Evolutionary conservation across 176 grass and related monocot species (phyloP).

Genomic region (Areca catechu): DNA sequence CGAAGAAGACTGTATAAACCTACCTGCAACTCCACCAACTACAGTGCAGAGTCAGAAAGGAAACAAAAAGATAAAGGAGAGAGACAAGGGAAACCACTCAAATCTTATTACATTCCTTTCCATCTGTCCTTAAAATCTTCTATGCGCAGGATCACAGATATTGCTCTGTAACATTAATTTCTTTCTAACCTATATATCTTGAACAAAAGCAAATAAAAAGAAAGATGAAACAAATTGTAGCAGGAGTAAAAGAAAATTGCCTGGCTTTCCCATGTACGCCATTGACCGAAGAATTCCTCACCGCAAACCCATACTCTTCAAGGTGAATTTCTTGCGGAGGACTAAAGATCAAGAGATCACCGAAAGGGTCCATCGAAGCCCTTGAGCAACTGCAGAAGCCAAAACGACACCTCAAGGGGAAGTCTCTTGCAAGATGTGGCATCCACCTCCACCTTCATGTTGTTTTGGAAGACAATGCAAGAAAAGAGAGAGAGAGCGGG

Average conservation of each 20-base stretch:
- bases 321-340: neutral
- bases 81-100: too few species aligned
- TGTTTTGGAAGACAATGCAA: constrained; percentile 4
- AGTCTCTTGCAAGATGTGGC: constrained; percentile 10
- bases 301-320: constrained; percentile 12
- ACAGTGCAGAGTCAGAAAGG: too few species aligned
- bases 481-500: neutral
- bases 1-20: too few species aligned
- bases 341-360: neutral
- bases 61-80: too few species aligned
- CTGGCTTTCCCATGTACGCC: constrained; percentile 98
- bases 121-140: too few species aligned
- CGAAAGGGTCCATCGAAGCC: neutral
- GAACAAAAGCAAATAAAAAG: constrained; percentile 35
- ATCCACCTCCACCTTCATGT: constrained; percentile 19
- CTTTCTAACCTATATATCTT: constrained; percentile 1
- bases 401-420: neutral
- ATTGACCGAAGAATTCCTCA: constrained; percentile 28
- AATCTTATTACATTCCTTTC: too few species aligned
- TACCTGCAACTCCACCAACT: too few species aligned
- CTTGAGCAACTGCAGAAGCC: neutral
- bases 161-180: too few species aligned
- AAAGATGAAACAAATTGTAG: constrained; percentile 48
- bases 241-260: constrained; percentile 53
- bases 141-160: too few species aligned